Evolutionary conservation across 2,329 filamentous ascomycete species (phyloP).

Genomic region (Periglandula ipomoeae): DNA sequence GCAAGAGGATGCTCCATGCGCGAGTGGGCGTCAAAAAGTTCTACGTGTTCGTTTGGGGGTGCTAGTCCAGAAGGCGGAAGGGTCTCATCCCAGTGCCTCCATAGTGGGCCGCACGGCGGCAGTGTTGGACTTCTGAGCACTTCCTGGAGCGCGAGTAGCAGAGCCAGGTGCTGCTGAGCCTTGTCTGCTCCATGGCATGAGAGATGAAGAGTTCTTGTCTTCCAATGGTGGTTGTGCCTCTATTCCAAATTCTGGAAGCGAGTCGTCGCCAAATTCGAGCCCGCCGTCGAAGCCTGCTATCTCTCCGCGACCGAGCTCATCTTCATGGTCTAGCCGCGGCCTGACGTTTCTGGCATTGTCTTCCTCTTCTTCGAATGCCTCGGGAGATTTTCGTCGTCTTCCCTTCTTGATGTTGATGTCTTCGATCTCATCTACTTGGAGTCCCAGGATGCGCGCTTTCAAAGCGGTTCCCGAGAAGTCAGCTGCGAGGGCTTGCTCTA

Average conservation of each 20-base stretch:
- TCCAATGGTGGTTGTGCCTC: constrained; percentile 56
- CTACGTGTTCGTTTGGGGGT: constrained; percentile 19
- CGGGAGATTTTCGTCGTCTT: constrained; percentile 32
- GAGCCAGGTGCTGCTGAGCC: constrained; percentile 38
- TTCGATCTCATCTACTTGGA: constrained; percentile 12
- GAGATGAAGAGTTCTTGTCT: constrained; percentile 50
- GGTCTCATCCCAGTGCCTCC: constrained; percentile 2
- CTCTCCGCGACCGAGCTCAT: constrained; percentile 19
- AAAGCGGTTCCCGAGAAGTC: constrained; percentile 36
- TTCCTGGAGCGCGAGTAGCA: constrained; percentile 30
- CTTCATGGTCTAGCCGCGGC: constrained; percentile 20
- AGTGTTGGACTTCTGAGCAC: constrained; percentile 25
- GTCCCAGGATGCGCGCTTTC: constrained; percentile 21
- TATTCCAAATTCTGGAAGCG: constrained; percentile 57
- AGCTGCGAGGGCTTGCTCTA: constrained; percentile 26
- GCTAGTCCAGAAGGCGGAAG: constrained; percentile 7
- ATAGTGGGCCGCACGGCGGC: constrained; percentile 6
- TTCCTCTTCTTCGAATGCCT: constrained; percentile 33
- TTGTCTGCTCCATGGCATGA: constrained; percentile 43
- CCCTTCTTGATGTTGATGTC: constrained; percentile 13
- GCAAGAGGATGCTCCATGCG: neutral
- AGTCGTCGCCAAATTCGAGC: constrained; percentile 28
- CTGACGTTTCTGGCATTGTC: constrained; percentile 27
- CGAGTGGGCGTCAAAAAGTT: constrained; percentile 12
- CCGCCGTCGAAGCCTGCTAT: constrained; percentile 18